Evolutionary conservation across 495 filamentous ascomycete genomes (phyloP), one percentile per base, ranked within the genome.

Genomic region (Alectoria sarmentosa): DNA sequence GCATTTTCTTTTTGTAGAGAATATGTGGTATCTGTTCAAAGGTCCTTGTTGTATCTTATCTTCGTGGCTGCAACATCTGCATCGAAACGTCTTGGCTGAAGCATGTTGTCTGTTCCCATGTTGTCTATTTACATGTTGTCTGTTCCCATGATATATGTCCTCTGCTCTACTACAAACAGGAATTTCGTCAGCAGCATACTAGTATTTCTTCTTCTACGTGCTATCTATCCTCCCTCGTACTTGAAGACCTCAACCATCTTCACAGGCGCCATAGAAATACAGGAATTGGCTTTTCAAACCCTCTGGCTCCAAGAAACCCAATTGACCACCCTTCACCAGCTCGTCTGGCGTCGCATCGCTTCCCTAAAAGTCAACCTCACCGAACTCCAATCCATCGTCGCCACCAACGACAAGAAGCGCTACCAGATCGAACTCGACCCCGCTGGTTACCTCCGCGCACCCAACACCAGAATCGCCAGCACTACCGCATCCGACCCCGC

Each of bases 371-470:
- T 88, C 17, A 88, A 88, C 19, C 84, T 97, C 71, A 70, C 79
- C 15, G 92, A 96, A 69, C 84, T 98, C 71, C 72, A 80, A 39
- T 63, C 77, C n/a, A 81, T 88, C 42, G 93, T 97, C 48, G 73
- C 76, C 13, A 80, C 80, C 28, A 92, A 90, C 67, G 90, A 94
- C 71, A 98, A 98, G 73, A 89, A 98, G 73, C 90, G 94, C 26
- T 98, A 96, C 79, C 81, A 76, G 1, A 76, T 90, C 23, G 73
- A 65, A 41, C 65, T 49, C n/a, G 46, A 61, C 17, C 62, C 66
- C 3, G n/a, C 63, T 11, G 49, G 32, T 4, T 87, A 96, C 73
- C 89, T 91, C 21, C 94, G 93, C 77, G 28, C 61, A 1, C 39
- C 48, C 26, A 56, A 73, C 6, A 49, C 64, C 4, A 21, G 54